phyloP scores from a whole-genome alignment of 306 rosid species.

The Sicyos baderoa region DNA sequence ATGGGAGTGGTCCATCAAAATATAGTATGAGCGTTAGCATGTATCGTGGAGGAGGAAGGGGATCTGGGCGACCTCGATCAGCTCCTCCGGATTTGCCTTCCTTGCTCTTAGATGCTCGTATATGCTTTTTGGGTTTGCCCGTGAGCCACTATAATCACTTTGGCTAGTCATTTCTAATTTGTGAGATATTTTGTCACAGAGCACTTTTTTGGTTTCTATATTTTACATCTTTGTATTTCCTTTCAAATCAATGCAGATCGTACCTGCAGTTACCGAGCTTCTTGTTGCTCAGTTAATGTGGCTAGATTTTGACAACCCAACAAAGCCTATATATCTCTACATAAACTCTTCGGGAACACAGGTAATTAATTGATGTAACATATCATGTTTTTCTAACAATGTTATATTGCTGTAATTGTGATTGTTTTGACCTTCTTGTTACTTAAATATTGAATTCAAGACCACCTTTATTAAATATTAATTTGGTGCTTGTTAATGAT shows the following conservation, averaged over 20 bases:
- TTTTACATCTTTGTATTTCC: constrained; percentile 17
- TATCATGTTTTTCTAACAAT: neutral
- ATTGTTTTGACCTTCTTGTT: neutral
- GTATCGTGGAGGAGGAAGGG: constrained; percentile 81
- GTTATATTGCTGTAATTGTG: neutral
- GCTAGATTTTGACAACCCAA: constrained; percentile 78
- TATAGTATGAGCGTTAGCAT: constrained; percentile 81
- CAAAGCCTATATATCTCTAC: constrained; percentile 76
- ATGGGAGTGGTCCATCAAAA: constrained; percentile 36
- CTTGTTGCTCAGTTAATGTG: constrained; percentile 84
- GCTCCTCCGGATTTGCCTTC: constrained; percentile 98
- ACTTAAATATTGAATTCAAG: constrained; percentile 5
- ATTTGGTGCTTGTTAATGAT: constrained; percentile 23
- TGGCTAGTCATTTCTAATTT: neutral
- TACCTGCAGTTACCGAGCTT: constrained; percentile 92
- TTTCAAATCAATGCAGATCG: constrained; percentile 56
- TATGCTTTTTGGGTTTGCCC: constrained; percentile 87
- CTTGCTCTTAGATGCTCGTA: constrained; percentile 76
- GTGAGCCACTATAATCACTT: constrained; percentile 40
- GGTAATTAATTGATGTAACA: constrained; percentile 34
- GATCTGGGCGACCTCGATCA: constrained; percentile 57
- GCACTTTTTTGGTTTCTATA: neutral
- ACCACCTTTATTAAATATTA: neutral
- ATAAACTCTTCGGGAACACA: constrained; percentile 89
- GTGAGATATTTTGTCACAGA: neutral